These are phyloP conservation scores for Penicillium sp. DNA, from an alignment of 2,329 filamentous ascomycete genomes.

Conservation along the genomic window DNA sequence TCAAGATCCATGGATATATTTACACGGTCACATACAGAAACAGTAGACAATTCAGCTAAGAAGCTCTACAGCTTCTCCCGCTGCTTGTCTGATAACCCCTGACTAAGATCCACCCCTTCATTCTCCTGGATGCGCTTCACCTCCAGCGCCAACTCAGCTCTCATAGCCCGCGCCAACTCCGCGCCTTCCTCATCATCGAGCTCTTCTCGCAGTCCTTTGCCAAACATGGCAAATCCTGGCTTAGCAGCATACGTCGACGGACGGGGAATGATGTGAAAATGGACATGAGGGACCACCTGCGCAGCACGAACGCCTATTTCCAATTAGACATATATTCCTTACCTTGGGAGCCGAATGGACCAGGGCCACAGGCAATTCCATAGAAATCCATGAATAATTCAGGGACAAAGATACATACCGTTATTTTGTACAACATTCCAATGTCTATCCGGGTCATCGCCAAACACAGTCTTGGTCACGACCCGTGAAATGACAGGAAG, in stretches of 20 bases:
- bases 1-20: background rate
- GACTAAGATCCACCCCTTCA: slow-evolving; percentile 37
- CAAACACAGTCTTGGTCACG: slow-evolving; percentile 65
- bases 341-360: background rate
- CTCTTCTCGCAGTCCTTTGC: slow-evolving; percentile 45
- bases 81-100: slow-evolving; percentile 6
- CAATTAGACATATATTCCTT: slow-evolving; percentile 1
- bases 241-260: slow-evolving; percentile 46
- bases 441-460: slow-evolving; percentile 51
- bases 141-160: slow-evolving; percentile 37
- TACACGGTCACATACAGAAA: background rate
- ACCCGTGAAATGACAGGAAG: slow-evolving; percentile 58
- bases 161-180: slow-evolving; percentile 34
- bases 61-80: slow-evolving; percentile 21
- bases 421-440: slow-evolving; percentile 99
- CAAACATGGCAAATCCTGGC: slow-evolving; percentile 44
- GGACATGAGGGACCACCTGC: slow-evolving; percentile 88
- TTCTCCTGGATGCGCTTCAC: slow-evolving; percentile 32
- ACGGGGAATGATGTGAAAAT: slow-evolving; percentile 90
- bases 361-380: background rate
- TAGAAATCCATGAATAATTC: background rate
- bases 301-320: slow-evolving; percentile 67
- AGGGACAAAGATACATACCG: slow-evolving; percentile 41
- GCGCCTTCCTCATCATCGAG: slow-evolving; percentile 46
- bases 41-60: background rate